Percentiles rank a stretch among this genome's conserved stretches.
Conservation (phyloP, 768 basidiomycete species). For the Termitomyces sp. region DNA sequence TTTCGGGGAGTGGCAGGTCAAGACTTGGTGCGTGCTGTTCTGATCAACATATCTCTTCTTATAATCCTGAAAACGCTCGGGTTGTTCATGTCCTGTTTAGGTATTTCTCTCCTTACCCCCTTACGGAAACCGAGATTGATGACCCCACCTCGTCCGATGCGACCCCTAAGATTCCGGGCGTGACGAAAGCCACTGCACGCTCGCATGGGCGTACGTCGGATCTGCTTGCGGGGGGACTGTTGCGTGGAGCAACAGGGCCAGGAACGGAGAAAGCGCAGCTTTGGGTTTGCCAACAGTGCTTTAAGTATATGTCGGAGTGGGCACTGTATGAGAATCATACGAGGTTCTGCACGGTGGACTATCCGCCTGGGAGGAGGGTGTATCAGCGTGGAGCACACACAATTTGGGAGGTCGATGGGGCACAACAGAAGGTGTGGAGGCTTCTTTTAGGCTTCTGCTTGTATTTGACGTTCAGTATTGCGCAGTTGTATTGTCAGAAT, state of each 20-base stretch:
- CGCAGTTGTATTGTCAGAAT: conserved; percentile 93
- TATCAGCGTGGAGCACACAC: conserved; percentile 87
- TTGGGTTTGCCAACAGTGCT: conserved; percentile 91
- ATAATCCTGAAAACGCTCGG: not conserved
- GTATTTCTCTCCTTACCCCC: conserved; percentile 94
- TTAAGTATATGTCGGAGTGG: conserved; percentile 91
- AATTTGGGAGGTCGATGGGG: conserved; percentile 96
- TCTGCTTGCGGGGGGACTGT: conserved; percentile 59
- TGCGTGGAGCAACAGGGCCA: conserved; percentile 30
- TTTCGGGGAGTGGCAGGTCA: conserved; percentile 84
- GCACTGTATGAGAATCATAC: conserved; percentile 67
- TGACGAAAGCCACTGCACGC: conserved; percentile 47
- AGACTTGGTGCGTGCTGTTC: conserved; percentile 65
- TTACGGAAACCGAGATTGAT: conserved; percentile 63
- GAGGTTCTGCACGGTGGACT: conserved; percentile 59
- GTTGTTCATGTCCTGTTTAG: conserved; percentile 32
- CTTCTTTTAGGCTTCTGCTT: not conserved
- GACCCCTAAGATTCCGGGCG: conserved; percentile 44
- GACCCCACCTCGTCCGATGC: conserved; percentile 30
- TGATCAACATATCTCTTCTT: not conserved
- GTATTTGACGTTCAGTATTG: not conserved
- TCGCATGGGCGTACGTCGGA: conserved; percentile 76
- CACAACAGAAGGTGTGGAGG: conserved; percentile 66
- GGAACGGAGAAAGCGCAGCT: conserved; percentile 50
- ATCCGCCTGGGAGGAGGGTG: conserved; percentile 87